These are phyloP conservation scores for Eucalyptus pauciflora DNA, from an alignment of 345 rosid species.

Conservation along the genomic window DNA sequence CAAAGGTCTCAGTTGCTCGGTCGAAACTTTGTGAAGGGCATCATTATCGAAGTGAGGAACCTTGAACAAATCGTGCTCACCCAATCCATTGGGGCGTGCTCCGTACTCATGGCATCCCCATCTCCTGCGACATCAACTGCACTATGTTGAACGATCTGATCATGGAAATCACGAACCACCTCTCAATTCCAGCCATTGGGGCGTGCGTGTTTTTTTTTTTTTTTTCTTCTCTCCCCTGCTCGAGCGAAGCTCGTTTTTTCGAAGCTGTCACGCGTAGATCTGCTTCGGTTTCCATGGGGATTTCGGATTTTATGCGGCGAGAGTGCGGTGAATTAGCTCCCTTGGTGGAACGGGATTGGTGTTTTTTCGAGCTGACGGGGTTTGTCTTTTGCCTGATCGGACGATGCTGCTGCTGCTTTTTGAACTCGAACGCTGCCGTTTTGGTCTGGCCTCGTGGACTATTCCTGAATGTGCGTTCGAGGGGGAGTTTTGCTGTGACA, in stretches of 20 bases:
- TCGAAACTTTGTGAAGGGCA: background rate
- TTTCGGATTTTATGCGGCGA: background rate
- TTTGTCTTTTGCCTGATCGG: background rate
- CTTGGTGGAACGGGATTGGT: background rate
- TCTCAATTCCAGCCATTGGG: background rate
- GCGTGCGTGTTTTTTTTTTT: background rate
- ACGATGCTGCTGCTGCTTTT: background rate
- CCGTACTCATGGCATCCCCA: fast-evolving
- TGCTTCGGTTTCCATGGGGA: background rate
- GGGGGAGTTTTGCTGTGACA: background rate
- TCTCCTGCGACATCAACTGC: background rate
- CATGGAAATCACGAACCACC: background rate
- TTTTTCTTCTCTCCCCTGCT: background rate
- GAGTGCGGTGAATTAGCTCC: background rate
- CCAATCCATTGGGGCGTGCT: background rate
- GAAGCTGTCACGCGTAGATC: background rate
- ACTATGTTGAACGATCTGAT: fast-evolving
- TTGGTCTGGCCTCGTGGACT: background rate
- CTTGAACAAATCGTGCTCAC: background rate
- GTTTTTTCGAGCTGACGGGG: background rate
- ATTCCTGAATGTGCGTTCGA: background rate
- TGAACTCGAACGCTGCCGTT: background rate
- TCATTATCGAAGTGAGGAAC: background rate
- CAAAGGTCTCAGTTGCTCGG: fast-evolving
- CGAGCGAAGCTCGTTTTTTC: background rate